These are phyloP conservation scores for Aspergillus conjunctus DNA, from an alignment of 495 filamentous ascomycete species.

Conservation along the genomic window DNA sequence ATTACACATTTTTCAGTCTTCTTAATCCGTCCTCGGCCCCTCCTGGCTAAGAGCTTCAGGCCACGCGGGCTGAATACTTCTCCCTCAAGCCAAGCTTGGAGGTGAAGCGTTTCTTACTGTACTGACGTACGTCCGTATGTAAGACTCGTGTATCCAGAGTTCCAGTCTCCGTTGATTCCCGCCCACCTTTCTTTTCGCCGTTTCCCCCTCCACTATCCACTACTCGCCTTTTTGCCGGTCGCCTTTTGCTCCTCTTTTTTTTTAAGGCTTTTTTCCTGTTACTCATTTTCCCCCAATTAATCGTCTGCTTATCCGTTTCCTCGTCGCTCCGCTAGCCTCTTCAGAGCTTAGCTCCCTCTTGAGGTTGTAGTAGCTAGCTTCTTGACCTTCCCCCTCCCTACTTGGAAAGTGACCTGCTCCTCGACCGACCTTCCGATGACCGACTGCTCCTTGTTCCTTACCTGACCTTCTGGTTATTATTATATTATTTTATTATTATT, in stretches of 20 bases:
- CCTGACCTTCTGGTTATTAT: slow-evolving; percentile 9
- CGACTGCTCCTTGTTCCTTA: slow-evolving; percentile 12
- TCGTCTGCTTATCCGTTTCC: slow-evolving; percentile 19
- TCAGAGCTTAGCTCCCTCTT: slow-evolving; percentile 13
- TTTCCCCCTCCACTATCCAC: slow-evolving; percentile 19
- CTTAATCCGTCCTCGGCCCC: slow-evolving; percentile 9
- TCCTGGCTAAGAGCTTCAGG: slow-evolving; percentile 6
- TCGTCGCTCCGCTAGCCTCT: slow-evolving; percentile 18
- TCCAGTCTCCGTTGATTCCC: slow-evolving; percentile 15
- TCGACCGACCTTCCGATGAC: slow-evolving; percentile 18
- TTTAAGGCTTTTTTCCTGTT: slow-evolving; percentile 9
- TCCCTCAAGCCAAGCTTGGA: not conserved
- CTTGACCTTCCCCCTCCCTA: slow-evolving; percentile 14
- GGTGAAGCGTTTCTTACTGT: slow-evolving; percentile 12
- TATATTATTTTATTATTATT: no score
- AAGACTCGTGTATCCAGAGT: slow-evolving; percentile 1
- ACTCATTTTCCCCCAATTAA: slow-evolving; percentile 19
- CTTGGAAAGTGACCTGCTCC: slow-evolving; percentile 10
- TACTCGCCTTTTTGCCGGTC: slow-evolving; percentile 12
- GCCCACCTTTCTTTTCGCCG: slow-evolving; percentile 7
- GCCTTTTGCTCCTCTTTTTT: slow-evolving; percentile 17
- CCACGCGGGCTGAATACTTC: slow-evolving; percentile 10
- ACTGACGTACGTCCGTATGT: not conserved
- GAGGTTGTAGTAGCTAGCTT: slow-evolving; percentile 19
- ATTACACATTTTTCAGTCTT: slow-evolving; percentile 1